phyloP scores from a whole-genome alignment of 2,329 filamentous ascomycete genomes.

The Diaporthe sp. region DNA sequence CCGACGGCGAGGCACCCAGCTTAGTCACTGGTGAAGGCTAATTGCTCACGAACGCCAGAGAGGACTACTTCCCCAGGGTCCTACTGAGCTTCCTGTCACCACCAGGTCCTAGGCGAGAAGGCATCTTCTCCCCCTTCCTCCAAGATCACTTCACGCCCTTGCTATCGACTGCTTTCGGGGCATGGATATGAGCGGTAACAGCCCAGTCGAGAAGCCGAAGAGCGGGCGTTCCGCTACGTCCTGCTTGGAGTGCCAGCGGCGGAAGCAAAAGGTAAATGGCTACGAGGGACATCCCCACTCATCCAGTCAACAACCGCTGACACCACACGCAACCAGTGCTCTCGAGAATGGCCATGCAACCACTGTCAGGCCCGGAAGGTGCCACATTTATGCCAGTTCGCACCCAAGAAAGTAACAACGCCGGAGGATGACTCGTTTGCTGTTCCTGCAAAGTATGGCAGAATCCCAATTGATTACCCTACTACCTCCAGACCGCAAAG shows the following conservation, averaged over 20 bases:
- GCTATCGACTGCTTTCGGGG: background rate
- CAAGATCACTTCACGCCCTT: background rate
- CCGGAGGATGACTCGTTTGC: slow-evolving; percentile 32
- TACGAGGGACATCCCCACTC: background rate
- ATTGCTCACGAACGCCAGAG: slow-evolving; percentile 8
- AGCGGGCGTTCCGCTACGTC: slow-evolving; percentile 39
- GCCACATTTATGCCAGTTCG: slow-evolving; percentile 59
- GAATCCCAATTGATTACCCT: no score
- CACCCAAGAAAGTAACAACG: slow-evolving; percentile 44
- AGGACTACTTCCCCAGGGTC: background rate
- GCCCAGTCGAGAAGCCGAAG: slow-evolving; percentile 32
- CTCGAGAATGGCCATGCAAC: slow-evolving; percentile 61
- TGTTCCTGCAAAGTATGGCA: slow-evolving; percentile 25
- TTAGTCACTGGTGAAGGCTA: slow-evolving; percentile 7
- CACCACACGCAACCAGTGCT: slow-evolving; percentile 49
- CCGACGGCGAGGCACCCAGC: slow-evolving; percentile 2
- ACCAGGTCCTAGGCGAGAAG: background rate
- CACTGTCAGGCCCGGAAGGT: slow-evolving; percentile 59
- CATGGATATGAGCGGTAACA: slow-evolving; percentile 16
- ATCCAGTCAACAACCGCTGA: slow-evolving; percentile 3
- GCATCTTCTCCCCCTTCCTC: background rate
- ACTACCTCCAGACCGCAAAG: background rate
- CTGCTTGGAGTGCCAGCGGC: slow-evolving; percentile 60
- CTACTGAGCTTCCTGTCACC: background rate
- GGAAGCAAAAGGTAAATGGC: slow-evolving; percentile 58